phyloP scores from a whole-genome alignment of 805 yeast species.

The Maudiozyma saulgeensis region DNA sequence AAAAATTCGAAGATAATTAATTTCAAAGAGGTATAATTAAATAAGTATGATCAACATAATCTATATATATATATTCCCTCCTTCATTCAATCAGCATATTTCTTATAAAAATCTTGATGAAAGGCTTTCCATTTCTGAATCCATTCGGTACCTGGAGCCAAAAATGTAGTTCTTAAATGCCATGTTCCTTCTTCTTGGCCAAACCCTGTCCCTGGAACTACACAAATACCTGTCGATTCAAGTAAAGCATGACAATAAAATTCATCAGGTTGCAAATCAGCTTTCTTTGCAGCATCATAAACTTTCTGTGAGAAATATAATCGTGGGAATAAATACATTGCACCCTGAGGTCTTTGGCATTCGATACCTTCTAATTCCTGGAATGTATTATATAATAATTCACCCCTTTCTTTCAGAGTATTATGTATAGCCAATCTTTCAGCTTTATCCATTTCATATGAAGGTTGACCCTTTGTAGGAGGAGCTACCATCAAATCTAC shows the following conservation, averaged over 20 bases:
- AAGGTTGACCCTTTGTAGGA: slow-evolving; percentile 69
- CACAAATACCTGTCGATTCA: slow-evolving; percentile 87
- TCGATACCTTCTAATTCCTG: slow-evolving; percentile 65
- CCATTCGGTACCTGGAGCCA: slow-evolving; percentile 93
- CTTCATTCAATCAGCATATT: slow-evolving; percentile 32
- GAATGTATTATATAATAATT: slow-evolving; percentile 58
- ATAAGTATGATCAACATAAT: not conserved
- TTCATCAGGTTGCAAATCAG: slow-evolving; percentile 64
- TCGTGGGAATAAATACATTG: slow-evolving; percentile 92
- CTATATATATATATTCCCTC: not conserved
- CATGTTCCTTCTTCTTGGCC: slow-evolving; percentile 84
- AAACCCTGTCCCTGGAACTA: slow-evolving; percentile 95
- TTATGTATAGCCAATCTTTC: slow-evolving; percentile 57
- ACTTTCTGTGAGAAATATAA: slow-evolving; percentile 60
- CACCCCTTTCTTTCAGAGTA: slow-evolving; percentile 58
- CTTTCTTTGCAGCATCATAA: slow-evolving; percentile 45
- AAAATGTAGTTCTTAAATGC: slow-evolving; percentile 91
- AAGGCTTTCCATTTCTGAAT: slow-evolving; percentile 67
- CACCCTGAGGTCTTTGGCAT: slow-evolving; percentile 89
- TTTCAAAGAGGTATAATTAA: not conserved
- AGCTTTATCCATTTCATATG: slow-evolving; percentile 54
- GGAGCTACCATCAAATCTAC: slow-evolving; percentile 90
- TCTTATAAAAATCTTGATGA: slow-evolving; percentile 60
- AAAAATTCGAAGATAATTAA: not conserved
- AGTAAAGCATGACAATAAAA: slow-evolving; percentile 77